Base-by-base conservation (phyloP, 2,329 filamentous ascomycete genomes). In the Zymoseptoria crescenta region DNA sequence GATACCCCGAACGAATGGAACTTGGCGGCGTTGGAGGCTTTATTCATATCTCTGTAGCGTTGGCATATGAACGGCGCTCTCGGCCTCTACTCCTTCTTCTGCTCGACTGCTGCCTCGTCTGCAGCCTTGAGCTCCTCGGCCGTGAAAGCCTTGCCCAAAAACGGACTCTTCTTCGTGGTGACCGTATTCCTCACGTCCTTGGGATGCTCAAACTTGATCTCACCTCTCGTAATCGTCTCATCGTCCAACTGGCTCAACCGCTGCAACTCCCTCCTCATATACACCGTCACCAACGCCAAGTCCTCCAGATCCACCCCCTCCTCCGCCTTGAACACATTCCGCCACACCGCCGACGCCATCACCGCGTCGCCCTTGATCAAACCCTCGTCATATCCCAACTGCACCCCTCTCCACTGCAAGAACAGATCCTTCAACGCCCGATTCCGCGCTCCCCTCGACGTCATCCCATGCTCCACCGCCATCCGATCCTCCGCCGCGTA, bases 381-480 rank as follows among this genome's bases (percentile, higher is more conserved):
- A 0, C 88, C 90, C 77, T 94, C 89, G 72, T 95, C 90, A 72
- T 92, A 94, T 1, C 91, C 89, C 7, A 91, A 81, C 21, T 96
- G 80, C 57, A 92, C 79, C 29, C 92, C 94, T 58, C 94, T 86
- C 90, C 93, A 99, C 76, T 96, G 91, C 60, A 91, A 80, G 69
- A 94, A 97, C 60, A 96, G 81, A 74, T 97, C 93, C 75, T 96
- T 96, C 54, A 87, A 74, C 64, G 85, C 84, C 64, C 80, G 80
- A 66, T 84, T 84, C 54, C 84, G 78, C 20, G 85, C 77, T 0
- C 76, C 74, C 8, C 79, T 75, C 49, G 81, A 77, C 5, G 76
- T 74, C 64, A 87, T 77, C 71, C 87, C 87, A 79, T 96, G 93
- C 72, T 87, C 83, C 62, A 88, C 79, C 62, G 89, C 88, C 84